These are phyloP conservation scores for Botryotinia narcissicola DNA, from an alignment of 2,329 filamentous ascomycete species.

Conservation along the genomic window DNA sequence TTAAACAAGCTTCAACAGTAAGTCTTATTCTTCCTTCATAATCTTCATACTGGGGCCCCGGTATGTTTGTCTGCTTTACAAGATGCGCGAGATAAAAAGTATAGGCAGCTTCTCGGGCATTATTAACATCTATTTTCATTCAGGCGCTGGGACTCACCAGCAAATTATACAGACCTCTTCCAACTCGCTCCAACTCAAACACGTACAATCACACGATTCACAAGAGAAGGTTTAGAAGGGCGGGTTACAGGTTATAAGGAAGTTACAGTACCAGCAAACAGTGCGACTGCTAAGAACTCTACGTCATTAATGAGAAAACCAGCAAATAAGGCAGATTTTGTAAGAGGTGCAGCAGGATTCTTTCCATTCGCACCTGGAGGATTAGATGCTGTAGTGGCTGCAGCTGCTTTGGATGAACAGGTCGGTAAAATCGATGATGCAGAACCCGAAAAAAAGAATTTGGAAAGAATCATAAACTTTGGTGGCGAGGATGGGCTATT, in stretches of 20 bases:
- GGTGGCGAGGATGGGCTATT: slow-evolving; percentile 74
- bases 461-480: slow-evolving; percentile 86
- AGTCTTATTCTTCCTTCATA: slow-evolving; percentile 25
- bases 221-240: slow-evolving; percentile 85
- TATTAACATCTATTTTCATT: slow-evolving; percentile 24
- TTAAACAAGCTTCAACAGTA: slow-evolving; percentile 83
- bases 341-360: slow-evolving; percentile 87
- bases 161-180: slow-evolving; percentile 81
- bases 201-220: slow-evolving; percentile 90
- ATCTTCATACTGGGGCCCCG: not conserved
- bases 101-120: not conserved
- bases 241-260: slow-evolving; percentile 91
- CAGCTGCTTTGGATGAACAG: slow-evolving; percentile 80
- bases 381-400: slow-evolving; percentile 79
- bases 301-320: slow-evolving; percentile 86
- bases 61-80: not conserved
- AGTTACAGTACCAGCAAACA: slow-evolving; percentile 85
- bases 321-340: slow-evolving; percentile 83
- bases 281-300: slow-evolving; percentile 90
- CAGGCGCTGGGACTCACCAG: slow-evolving; percentile 74
- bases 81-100: not conserved
- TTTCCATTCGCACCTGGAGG: slow-evolving; percentile 93
- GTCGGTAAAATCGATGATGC: slow-evolving; percentile 53
- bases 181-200: slow-evolving; percentile 87
- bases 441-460: slow-evolving; percentile 49